Evolutionary conservation across 345 rosid species (phyloP).

Genomic region (Linum usitatissimum): DNA sequence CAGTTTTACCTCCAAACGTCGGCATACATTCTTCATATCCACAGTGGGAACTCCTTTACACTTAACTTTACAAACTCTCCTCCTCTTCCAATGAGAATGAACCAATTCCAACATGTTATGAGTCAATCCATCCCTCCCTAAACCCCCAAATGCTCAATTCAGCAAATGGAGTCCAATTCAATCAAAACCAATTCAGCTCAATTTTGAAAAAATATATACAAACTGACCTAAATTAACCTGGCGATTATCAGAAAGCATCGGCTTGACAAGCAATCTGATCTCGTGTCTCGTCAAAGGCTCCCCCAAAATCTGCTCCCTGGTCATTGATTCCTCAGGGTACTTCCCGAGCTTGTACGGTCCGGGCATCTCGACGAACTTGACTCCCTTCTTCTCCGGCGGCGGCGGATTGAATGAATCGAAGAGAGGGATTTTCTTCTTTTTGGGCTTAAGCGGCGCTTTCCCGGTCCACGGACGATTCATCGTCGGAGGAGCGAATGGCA

Average conservation of each 20-base stretch:
- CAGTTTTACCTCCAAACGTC: conserved; percentile 61
- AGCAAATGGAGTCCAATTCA: background rate
- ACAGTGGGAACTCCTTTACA: conserved; percentile 88
- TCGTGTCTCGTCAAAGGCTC: conserved; percentile 84
- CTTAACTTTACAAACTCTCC: conserved; percentile 69
- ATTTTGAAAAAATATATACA: background rate
- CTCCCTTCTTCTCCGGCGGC: conserved; percentile 48
- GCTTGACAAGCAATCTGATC: conserved; percentile 56
- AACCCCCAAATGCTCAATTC: background rate
- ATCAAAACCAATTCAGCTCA: background rate
- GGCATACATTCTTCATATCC: conserved; percentile 81
- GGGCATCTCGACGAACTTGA: conserved; percentile 62
- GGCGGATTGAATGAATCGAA: conserved; percentile 67
- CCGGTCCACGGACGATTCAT: conserved; percentile 99
- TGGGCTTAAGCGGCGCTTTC: conserved; percentile 76
- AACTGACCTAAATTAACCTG: conserved; percentile 85
- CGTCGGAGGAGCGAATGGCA: conserved; percentile 90
- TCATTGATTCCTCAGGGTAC: conserved; percentile 48
- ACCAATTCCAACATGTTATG: conserved; percentile 93
- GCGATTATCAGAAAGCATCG: conserved; percentile 59
- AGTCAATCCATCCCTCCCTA: conserved; percentile 93
- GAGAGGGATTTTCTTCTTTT: conserved; percentile 69
- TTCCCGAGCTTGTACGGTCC: conserved; percentile 52
- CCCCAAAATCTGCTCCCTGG: conserved; percentile 68
- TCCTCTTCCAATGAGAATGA: conserved; percentile 80